phyloP scores from a whole-genome alignment of 2,329 filamentous ascomycete genomes.

The Aphanocladium album region DNA sequence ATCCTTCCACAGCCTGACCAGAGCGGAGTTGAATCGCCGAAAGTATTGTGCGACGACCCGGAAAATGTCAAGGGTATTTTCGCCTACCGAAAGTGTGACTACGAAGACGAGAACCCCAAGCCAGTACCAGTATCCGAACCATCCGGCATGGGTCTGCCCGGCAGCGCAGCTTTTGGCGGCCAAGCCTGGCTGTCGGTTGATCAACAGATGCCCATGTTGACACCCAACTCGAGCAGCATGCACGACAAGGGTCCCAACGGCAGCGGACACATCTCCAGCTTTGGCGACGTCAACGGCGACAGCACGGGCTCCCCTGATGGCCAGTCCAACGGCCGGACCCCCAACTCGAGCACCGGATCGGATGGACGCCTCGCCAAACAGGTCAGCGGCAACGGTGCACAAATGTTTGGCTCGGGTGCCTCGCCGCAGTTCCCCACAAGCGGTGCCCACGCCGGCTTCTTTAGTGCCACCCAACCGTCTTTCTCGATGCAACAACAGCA shows the following conservation, averaged over 20 bases:
- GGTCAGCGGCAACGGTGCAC: neutral
- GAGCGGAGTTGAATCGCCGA: conserved; percentile 15
- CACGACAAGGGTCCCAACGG: conserved; percentile 29
- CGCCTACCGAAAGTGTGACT: conserved; percentile 39
- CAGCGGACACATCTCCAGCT: conserved; percentile 29
- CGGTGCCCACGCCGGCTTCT: conserved; percentile 1
- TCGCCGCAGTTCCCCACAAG: conserved; percentile 6
- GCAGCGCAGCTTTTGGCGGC: conserved; percentile 21
- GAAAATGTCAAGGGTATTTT: conserved; percentile 37
- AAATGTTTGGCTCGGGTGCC: neutral
- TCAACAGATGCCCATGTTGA: conserved; percentile 33
- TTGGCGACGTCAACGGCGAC: conserved; percentile 42
- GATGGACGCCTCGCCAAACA: conserved; percentile 16
- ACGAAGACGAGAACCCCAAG: conserved; percentile 39
- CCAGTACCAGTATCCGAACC: conserved; percentile 17
- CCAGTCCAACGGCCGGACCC: conserved; percentile 52
- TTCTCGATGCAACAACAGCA: conserved; percentile 2
- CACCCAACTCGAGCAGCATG: conserved; percentile 29
- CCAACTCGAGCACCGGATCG: conserved; percentile 46
- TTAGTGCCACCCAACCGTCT: neutral
- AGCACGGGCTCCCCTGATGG: conserved; percentile 46
- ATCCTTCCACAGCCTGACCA: neutral
- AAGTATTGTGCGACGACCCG: conserved; percentile 29
- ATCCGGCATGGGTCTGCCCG: conserved; percentile 4
- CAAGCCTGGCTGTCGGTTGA: conserved; percentile 37